Conservation (phyloP, 768 basidiomycete species). For the Pleurotus djamor region DNA sequence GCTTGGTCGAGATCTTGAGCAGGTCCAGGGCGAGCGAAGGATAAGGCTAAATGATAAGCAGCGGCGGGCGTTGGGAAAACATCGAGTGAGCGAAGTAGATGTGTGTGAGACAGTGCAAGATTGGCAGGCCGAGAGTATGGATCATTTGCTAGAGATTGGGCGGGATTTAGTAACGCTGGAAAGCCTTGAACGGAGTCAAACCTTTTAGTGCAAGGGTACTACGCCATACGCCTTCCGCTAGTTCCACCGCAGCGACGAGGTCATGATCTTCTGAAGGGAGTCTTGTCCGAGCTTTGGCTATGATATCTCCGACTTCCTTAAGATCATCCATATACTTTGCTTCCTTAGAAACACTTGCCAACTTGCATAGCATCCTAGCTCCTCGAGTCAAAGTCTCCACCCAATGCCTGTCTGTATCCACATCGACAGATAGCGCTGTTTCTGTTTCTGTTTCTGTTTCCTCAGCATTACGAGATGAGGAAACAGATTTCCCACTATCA, state of each 20-base stretch:
- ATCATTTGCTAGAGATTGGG: conserved; percentile 55
- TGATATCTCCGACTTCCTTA: conserved; percentile 55
- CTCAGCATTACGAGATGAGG: background rate
- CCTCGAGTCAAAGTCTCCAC: conserved; percentile 79
- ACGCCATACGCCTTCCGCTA: conserved; percentile 75
- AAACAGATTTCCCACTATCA: conserved; percentile 14
- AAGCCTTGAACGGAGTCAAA: background rate
- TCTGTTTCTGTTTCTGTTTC: too few relatives aligned
- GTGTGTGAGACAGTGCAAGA: conserved; percentile 47
- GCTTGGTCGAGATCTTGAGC: conserved; percentile 68
- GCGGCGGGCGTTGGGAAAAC: conserved; percentile 50
- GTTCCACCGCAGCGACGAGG: conserved; percentile 55
- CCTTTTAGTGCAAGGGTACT: conserved; percentile 71
- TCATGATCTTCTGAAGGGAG: conserved; percentile 47
- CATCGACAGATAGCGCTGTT: conserved; percentile 16
- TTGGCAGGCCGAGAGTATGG: conserved; percentile 55
- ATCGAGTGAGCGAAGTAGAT: conserved; percentile 47
- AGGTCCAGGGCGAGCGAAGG: conserved; percentile 62
- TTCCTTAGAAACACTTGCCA: conserved; percentile 28
- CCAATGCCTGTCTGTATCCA: conserved; percentile 71
- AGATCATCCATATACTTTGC: conserved; percentile 54
- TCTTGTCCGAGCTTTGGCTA: conserved; percentile 60
- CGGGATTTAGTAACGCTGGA: background rate
- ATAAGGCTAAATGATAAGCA: conserved; percentile 81
- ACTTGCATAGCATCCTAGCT: conserved; percentile 69